Base-by-base conservation (phyloP, 208 protist species). In the Entamoeba dispar region DNA sequence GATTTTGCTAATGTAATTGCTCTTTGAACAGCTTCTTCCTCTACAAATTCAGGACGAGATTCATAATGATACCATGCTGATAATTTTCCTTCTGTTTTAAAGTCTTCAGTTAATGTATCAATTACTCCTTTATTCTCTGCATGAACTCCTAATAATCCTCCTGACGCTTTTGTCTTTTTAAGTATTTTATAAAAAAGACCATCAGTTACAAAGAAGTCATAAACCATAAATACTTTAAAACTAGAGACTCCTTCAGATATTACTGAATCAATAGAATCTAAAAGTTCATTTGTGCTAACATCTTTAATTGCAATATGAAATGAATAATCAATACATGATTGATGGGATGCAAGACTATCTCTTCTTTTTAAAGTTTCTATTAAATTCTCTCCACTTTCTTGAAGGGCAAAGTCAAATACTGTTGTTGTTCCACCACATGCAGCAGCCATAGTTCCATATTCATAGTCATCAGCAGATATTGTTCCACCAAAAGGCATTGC, bases 211-310 rank as follows among this genome's bases (percentile, higher is more conserved):
- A 95, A 94, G 93, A 97, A 96, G 51, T 97, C 97, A 92, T 97
- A 97, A 8, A 96, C 96, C 94, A 97, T 96, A 93, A 97, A 97
- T 27, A 95, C 73, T 93, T 97, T 97, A 94, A 97, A 97, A 47
- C 94, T 96, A 92, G 95, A 97, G 17, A 97, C 95, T 77, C 96
- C 96, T n/a, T 49, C 22, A 69, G 96, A 91, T 49, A 94, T 92
- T 0, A 95, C 92, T 38, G 47, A 19, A 34, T 17, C 43, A 8
- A 92, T 27, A 34, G 47, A 17, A 55, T 50, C 91, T 15, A 92
- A 7, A 12, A 52, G 8, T 4, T 4, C 14, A 22, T 50, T 19
- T 12, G 34, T 92, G 5, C 55, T 69, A 15, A 17, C 22, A 50
- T 92, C 91, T 31, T 95, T 97, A 15, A 97, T 92, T 0, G 95